Conservation (phyloP, 345 rosid genomes). For the Laguncularia racemosa region DNA sequence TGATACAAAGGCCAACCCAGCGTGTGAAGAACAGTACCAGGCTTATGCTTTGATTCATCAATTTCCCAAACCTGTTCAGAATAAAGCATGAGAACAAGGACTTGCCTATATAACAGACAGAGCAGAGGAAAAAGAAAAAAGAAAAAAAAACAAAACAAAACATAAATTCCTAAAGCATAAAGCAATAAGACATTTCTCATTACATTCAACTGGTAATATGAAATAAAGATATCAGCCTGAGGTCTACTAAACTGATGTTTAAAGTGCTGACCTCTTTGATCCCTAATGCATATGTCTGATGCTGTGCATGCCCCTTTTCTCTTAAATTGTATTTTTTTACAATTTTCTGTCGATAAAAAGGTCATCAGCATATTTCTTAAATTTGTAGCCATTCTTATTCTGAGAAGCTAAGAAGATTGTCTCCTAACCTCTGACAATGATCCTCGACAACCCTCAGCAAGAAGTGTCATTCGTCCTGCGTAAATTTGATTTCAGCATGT, state of each 20-base stretch:
- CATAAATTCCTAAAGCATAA: background rate
- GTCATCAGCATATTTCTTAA: slow-evolving; percentile 2
- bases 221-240: background rate
- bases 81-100: slow-evolving; percentile 1
- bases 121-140: background rate
- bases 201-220: background rate
- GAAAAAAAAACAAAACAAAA: too few species aligned
- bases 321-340: slow-evolving; percentile 63
- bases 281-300: slow-evolving; percentile 95
- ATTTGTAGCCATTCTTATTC: background rate
- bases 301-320: slow-evolving; percentile 75
- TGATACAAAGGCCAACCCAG: slow-evolving; percentile 92
- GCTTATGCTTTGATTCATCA: slow-evolving; percentile 74
- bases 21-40: slow-evolving; percentile 81
- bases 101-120: background rate
- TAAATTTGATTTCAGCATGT: slow-evolving; percentile 8
- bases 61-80: slow-evolving; percentile 84
- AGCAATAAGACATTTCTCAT: background rate
- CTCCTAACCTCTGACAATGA: slow-evolving; percentile 82
- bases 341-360: slow-evolving; percentile 41
- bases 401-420: slow-evolving; percentile 5
- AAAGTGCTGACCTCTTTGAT: slow-evolving; percentile 64
- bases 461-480: slow-evolving; percentile 68
- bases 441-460: slow-evolving; percentile 98
- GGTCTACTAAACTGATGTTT: background rate